phyloP scores from a whole-genome alignment of 2,329 filamentous ascomycete genomes.

The Berkeleyomyces basicola region DNA sequence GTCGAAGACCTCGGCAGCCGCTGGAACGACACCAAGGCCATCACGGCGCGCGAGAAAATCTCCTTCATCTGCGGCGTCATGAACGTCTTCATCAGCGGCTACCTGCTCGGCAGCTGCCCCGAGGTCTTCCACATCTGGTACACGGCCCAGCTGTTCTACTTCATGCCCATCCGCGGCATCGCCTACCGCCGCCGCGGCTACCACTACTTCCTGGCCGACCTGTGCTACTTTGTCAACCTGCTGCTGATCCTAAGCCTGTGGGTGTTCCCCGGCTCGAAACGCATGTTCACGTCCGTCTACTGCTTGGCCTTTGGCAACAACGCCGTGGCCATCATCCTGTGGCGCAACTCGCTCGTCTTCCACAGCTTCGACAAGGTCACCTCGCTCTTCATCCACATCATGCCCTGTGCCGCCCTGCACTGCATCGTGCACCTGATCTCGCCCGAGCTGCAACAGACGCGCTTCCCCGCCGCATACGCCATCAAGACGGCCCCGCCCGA shows the following conservation, averaged over 20 bases:
- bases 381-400: slow-evolving; percentile 97
- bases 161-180: slow-evolving; percentile 91
- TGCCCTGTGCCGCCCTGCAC: slow-evolving; percentile 89
- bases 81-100: slow-evolving; percentile 95
- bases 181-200: slow-evolving; percentile 83
- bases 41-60: slow-evolving; percentile 82
- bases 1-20: slow-evolving; percentile 73
- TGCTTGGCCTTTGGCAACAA: slow-evolving; percentile 94
- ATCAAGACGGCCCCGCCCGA: slow-evolving; percentile 55
- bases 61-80: slow-evolving; percentile 92
- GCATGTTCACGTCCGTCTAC: slow-evolving; percentile 80
- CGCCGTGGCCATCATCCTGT: slow-evolving; percentile 95
- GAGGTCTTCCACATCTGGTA: slow-evolving; percentile 90
- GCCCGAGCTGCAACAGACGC: slow-evolving; percentile 42
- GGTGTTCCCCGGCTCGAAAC: slow-evolving; percentile 79
- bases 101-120: slow-evolving; percentile 73
- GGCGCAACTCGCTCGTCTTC: slow-evolving; percentile 96
- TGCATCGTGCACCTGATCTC: slow-evolving; percentile 74
- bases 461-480: slow-evolving; percentile 72
- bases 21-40: slow-evolving; percentile 80
- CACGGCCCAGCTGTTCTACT: slow-evolving; percentile 70
- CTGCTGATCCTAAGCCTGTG: slow-evolving; percentile 69
- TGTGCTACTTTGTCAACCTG: slow-evolving; percentile 97
- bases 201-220: slow-evolving; percentile 91
- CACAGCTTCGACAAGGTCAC: slow-evolving; percentile 98